Percentiles rank a stretch among this genome's conserved stretches.
phyloP scores from a whole-genome alignment of 257 asterid genomes.

The Fraxinus pennsylvanica region DNA sequence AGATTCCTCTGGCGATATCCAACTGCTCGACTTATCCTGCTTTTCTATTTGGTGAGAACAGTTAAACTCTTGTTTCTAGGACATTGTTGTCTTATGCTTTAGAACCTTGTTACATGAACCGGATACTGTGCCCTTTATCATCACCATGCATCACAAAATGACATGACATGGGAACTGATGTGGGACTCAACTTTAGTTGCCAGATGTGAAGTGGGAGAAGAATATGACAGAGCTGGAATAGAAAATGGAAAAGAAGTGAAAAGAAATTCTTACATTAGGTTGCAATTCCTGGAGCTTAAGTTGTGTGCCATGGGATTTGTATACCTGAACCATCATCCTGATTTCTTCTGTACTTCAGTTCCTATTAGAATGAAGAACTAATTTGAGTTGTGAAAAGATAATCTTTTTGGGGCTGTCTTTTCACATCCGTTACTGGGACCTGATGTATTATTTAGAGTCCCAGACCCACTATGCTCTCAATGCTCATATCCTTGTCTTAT shows the following conservation, averaged over 20 bases:
- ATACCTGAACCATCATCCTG: background rate
- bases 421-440: slow-evolving; percentile 11
- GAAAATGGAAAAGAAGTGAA: background rate
- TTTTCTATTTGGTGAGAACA: slow-evolving; percentile 86
- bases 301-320: background rate
- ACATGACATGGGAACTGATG: too few species aligned
- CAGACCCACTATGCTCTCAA: background rate
- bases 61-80: slow-evolving; percentile 15
- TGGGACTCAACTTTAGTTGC: slow-evolving; percentile 13
- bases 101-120: slow-evolving; percentile 9
- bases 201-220: slow-evolving; percentile 13
- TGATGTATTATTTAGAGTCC: background rate
- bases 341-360: slow-evolving; percentile 10
- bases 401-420: background rate
- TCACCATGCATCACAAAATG: background rate
- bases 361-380: slow-evolving; percentile 15
- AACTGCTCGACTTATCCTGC: slow-evolving; percentile 79
- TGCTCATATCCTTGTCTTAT: background rate
- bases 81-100: slow-evolving; percentile 9
- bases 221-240: slow-evolving; percentile 8
- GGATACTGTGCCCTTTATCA: background rate
- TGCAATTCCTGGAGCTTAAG: background rate
- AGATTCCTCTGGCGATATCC: slow-evolving; percentile 98
- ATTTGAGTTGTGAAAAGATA: slow-evolving; percentile 15
- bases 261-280: background rate